phyloP scores from a whole-genome alignment of 768 basidiomycete species.

The Mycena haematopus region DNA sequence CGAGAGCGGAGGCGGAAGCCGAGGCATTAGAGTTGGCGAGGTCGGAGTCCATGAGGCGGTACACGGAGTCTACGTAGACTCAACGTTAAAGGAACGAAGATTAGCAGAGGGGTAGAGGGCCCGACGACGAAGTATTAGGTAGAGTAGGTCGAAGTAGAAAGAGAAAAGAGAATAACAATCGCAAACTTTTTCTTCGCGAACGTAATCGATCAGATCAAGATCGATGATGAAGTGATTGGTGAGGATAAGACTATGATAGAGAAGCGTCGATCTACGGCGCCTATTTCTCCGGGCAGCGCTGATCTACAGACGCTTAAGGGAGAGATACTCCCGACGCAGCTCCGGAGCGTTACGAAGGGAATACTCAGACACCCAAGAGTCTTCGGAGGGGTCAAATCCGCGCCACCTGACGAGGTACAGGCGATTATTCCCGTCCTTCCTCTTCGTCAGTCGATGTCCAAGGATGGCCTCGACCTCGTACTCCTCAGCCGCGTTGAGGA shows the following conservation, averaged over 20 bases:
- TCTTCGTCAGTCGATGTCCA: conserved; percentile 1
- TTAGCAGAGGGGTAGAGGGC: too few species aligned
- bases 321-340: conserved; percentile 24
- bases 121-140: too few species aligned
- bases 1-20: neutral
- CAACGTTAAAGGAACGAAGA: too few species aligned
- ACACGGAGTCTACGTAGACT: too few species aligned
- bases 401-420: conserved; percentile 32
- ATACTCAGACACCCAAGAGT: conserved; percentile 34
- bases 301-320: conserved; percentile 1
- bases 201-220: too few species aligned
- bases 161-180: too few species aligned
- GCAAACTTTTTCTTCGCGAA: too few species aligned
- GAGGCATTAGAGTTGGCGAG: too few species aligned
- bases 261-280: too few species aligned
- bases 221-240: too few species aligned
- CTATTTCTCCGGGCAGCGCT: neutral
- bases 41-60: neutral
- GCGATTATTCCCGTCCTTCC: conserved; percentile 23
- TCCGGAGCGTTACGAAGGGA: conserved; percentile 33
- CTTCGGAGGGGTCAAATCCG: conserved; percentile 32
- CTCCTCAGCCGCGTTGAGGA: conserved; percentile 25
- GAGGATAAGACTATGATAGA: too few species aligned
- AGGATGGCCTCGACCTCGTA: conserved; percentile 31
- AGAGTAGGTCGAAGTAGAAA: too few species aligned